Base-by-base conservation (phyloP, 208 protist species). In the Crithidia expoeki region DNA sequence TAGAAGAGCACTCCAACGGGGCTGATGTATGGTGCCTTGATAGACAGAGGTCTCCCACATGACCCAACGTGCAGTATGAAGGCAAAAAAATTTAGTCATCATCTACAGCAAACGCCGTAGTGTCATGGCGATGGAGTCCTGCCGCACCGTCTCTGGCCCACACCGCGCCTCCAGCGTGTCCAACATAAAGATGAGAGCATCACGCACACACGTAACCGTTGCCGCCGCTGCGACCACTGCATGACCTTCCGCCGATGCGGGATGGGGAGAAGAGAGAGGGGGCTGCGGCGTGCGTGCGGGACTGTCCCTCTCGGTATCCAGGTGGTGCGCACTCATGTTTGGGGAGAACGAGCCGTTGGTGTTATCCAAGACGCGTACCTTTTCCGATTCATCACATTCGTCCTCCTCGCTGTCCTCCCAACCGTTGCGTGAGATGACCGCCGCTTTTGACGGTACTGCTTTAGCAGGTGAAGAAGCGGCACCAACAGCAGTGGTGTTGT, bases 111-210 rank as follows among this genome's bases (percentile, higher is more conserved):
- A 40, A 0, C 72, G 63, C 14, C 63, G 63, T 49, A 77, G 58
- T 12, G 72, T 77, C 56, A 72, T 61, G 57, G 28, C 56, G 11
- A 72, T 49, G 33, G 58, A 30, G 44, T 77, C 72, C 25, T 47
- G 28, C n/a, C 36, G 40, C 17, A 68, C 63, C 12, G 64, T 6
- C 11, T 50, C 27, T 2, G n/a, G 38, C 11, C 64, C 64, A 10
- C 52, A 62, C 46, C 38, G 36, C 23, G 23, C 27, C 64, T 77
- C 72, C 30, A 77, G 40, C 5, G 49, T 32, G 25, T 77, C 64
- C 12, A 77, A 32, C 23, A 62, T 58, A 55, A 55, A 65, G 12
- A 38, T 17, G 5, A 77, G 32, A 1, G 55, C 36, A 28, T 49
- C 50, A 16, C 23, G 42, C 32, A 27, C 32, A 19, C 21, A 67